phyloP scores from a whole-genome alignment of 495 filamentous ascomycete species.

The Penicillium goetzii region DNA sequence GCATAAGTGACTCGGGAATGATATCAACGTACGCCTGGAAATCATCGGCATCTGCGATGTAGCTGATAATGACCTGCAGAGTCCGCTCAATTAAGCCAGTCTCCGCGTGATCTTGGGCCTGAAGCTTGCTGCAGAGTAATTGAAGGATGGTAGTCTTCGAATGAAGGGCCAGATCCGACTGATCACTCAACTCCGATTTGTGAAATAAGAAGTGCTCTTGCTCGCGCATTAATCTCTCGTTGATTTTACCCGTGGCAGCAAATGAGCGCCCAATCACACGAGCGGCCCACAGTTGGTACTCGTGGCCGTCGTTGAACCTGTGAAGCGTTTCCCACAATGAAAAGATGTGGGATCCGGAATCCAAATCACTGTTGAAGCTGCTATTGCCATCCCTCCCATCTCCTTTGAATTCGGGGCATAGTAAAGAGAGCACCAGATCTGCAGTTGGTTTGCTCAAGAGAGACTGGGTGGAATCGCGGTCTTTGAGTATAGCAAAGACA shows the following conservation, averaged over 20 bases:
- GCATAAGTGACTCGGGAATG: constrained; percentile 45
- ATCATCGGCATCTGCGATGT: constrained; percentile 49
- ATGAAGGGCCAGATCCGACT: constrained; percentile 23
- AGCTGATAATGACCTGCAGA: constrained; percentile 69
- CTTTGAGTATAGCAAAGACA: constrained; percentile 72
- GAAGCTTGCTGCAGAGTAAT: constrained; percentile 68
- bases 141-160: constrained; percentile 62
- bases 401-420: constrained; percentile 71
- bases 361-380: constrained; percentile 62
- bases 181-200: constrained; percentile 2
- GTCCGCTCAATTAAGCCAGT: constrained; percentile 79
- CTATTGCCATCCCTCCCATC: constrained; percentile 60
- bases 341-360: constrained; percentile 61
- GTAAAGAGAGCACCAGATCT: constrained; percentile 70
- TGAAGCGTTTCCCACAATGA: constrained; percentile 77
- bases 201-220: constrained; percentile 40
- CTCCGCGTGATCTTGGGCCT: constrained; percentile 61
- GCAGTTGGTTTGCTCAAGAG: constrained; percentile 70
- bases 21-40: constrained; percentile 51
- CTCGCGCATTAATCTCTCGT: constrained; percentile 45
- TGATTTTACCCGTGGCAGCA: constrained; percentile 68
- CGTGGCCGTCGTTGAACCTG: constrained; percentile 58
- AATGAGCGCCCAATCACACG: constrained; percentile 83
- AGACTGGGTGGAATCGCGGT: constrained; percentile 61
- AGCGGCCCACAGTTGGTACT: constrained; percentile 83